Conservation (phyloP, 2,329 filamentous ascomycete genomes). For the Onygenales sp. region DNA sequence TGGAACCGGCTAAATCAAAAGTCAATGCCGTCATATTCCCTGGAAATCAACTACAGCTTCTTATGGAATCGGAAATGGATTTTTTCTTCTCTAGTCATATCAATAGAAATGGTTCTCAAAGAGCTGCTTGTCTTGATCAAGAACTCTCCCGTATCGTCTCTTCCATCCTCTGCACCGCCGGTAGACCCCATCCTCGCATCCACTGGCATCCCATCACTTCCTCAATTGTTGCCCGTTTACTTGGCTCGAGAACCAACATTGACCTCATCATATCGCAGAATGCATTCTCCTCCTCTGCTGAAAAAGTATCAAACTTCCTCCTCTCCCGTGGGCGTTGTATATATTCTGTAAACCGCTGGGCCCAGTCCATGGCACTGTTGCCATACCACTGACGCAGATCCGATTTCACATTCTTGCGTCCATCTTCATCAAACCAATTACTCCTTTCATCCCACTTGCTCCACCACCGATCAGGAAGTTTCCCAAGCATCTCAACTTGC, state of each 20-base stretch:
- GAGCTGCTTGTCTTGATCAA: neutral
- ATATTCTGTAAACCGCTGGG: conserved; percentile 2
- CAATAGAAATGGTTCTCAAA: too few relatives aligned
- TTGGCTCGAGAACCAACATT: conserved; percentile 13
- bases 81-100: too few relatives aligned
- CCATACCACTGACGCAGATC: conserved; percentile 3
- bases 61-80: too few relatives aligned
- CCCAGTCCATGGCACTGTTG: conserved; percentile 1
- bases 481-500: conserved; percentile 19
- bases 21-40: too few relatives aligned
- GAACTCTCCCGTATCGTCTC: conserved; percentile 1
- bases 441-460: conserved; percentile 9
- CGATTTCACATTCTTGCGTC: conserved; percentile 6
- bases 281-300: conserved; percentile 8
- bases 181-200: conserved; percentile 14
- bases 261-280: conserved; percentile 13
- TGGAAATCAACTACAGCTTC: too few relatives aligned
- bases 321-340: conserved; percentile 7
- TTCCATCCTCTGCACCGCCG: conserved; percentile 8
- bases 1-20: too few relatives aligned
- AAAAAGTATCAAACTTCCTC: conserved; percentile 7
- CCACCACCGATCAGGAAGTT: conserved; percentile 15
- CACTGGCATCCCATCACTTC: conserved; percentile 11
- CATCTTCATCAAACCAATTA: conserved; percentile 11
- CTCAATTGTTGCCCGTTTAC: conserved; percentile 10